Evolutionary conservation across 306 rosid genomes (phyloP), one percentile per base, ranked within the genome.

Genomic region (Astragalus membranaceus): DNA sequence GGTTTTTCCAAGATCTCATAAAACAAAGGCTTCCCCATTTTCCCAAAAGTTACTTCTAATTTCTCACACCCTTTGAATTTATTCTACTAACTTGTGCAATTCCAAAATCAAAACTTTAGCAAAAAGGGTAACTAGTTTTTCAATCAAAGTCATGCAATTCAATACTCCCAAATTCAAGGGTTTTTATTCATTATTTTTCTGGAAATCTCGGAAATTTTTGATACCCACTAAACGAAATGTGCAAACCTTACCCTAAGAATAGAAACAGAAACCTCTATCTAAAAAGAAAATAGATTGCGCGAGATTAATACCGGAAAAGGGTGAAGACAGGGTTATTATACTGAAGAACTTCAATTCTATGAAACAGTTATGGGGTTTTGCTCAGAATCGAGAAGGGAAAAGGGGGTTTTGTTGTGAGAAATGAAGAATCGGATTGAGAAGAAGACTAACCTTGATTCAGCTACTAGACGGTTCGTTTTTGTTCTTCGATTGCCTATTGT

Each of bases 1-100:
- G 99, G 97, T 72, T 94, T 94, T 51, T 94, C 97, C 76, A 88
- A 80, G 82, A 94, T 88, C 92, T 94, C 95, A 69, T 80, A 88
- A 74, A 94, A 64, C 81, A 94, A 87, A 75, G 97, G 99, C 87
- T 71, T 94, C 65, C 98, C 96, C 97, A 94, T 94, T 63, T 81
- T 48, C 54, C 43, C 32, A 62, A 78, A 78, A 62, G 4, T 12
- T 75, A 79, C 57, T 74, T 56, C 48, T 20, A 48, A 52, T 15
- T 54, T 6, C 10, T 53, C 16, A 54, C 51, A 46, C 46, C 44
- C 29, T 15, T 4, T 17, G 30, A 52, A 48, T 13, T 2, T 43
- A 33, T 67, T 72, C 50, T 11, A 48, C 78, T 57, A 50, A 46
- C 62, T 75, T 14, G 47, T 10, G 63, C 29, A 52, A 76, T 67